These are phyloP conservation scores for Macrocybe sp. DNA, from an alignment of 1,284 basidiomycete genomes.

Conservation along the genomic window DNA sequence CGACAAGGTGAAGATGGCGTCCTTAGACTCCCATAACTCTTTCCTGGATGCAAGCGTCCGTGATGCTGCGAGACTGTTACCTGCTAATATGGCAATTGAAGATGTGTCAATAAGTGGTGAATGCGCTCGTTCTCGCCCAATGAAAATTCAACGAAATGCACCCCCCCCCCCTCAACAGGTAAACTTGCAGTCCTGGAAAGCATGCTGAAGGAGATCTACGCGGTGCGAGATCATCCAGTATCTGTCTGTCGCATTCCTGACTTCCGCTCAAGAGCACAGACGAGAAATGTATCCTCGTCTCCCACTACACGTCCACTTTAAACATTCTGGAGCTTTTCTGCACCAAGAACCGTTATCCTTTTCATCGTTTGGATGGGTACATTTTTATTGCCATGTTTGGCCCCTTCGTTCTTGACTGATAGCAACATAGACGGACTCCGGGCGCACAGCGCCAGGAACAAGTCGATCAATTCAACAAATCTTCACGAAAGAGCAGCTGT, in stretches of 20 bases:
- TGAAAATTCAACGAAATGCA: neutral
- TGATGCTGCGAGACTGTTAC: constrained; percentile 67
- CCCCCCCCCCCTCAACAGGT: constrained; percentile 39
- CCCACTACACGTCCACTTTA: constrained; percentile 88
- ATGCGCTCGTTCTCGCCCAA: constrained; percentile 12
- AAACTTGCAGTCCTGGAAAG: constrained; percentile 78
- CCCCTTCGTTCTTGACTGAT: constrained; percentile 4
- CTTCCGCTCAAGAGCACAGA: constrained; percentile 52
- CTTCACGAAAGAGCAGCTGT: constrained; percentile 68
- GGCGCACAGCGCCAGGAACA: constrained; percentile 79
- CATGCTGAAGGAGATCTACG: constrained; percentile 63
- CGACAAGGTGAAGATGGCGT: constrained; percentile 55
- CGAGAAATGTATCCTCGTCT: constrained; percentile 93
- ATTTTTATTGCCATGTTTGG: constrained; percentile 10
- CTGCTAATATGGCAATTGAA: constrained; percentile 52
- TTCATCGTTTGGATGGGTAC: constrained; percentile 87
- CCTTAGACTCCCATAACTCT: constrained; percentile 30
- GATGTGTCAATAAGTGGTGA: constrained; percentile 77
- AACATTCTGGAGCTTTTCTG: constrained; percentile 90
- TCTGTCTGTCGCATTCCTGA: neutral
- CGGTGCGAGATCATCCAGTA: constrained; percentile 32
- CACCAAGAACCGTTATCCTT: constrained; percentile 71
- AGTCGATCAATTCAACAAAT: constrained; percentile 78
- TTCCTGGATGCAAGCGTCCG: constrained; percentile 47
- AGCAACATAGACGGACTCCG: constrained; percentile 61